phyloP scores from a whole-genome alignment of 176 grass and related monocot genomes.

The Triticum urartu region DNA sequence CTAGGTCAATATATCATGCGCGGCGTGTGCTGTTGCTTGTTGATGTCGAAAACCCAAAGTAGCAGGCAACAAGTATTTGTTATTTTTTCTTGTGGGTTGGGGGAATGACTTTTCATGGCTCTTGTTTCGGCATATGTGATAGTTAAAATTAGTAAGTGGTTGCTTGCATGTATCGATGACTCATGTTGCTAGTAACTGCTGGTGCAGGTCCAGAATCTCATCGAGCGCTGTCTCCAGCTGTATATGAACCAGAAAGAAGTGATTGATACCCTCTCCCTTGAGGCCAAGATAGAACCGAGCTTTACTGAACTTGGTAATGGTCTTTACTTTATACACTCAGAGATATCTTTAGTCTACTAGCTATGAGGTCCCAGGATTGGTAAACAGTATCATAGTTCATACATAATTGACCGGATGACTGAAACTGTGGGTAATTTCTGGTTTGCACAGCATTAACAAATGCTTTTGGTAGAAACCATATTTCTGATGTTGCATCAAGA shows the following conservation, averaged over 20 bases:
- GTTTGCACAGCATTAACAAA: background rate
- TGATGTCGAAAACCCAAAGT: background rate
- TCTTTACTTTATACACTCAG: background rate
- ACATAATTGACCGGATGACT: background rate
- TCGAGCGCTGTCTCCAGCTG: slow-evolving; percentile 70
- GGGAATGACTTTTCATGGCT: background rate
- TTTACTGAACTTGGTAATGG: slow-evolving; percentile 89
- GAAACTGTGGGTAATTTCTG: background rate
- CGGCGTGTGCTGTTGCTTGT: background rate
- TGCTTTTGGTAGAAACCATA: background rate
- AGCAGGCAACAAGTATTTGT: background rate
- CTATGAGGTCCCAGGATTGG: background rate
- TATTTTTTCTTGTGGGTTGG: background rate
- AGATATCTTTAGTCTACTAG: background rate
- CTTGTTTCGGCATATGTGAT: background rate
- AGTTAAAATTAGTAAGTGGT: background rate
- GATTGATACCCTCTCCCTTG: slow-evolving; percentile 52
- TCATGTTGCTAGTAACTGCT: background rate
- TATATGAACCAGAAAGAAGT: slow-evolving; percentile 97
- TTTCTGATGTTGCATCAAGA: background rate
- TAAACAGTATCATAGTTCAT: background rate
- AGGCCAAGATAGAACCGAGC: slow-evolving; percentile 85
- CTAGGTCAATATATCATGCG: background rate
- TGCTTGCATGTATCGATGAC: background rate
- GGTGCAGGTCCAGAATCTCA: slow-evolving; percentile 75